Conservation (phyloP, 306 rosid species). For the Cyamopsis tetragonoloba region DNA sequence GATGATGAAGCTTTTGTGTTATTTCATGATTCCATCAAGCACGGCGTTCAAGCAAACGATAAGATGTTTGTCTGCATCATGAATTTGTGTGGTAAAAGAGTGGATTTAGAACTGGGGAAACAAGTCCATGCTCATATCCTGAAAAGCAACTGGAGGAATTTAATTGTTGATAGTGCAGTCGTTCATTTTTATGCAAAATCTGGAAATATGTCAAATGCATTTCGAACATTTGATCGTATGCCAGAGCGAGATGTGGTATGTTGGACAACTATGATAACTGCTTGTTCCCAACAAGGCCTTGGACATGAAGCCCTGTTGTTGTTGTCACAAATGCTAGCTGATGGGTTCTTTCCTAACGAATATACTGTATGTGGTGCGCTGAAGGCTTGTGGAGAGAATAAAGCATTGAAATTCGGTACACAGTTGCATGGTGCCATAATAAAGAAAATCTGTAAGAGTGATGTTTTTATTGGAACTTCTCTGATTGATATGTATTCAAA, state of each 20-base stretch:
- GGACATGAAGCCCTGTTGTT: conserved; percentile 59
- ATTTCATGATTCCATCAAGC: conserved; percentile 43
- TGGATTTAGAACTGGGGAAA: conserved; percentile 61
- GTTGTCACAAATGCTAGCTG: conserved; percentile 56
- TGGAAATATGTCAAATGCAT: conserved; percentile 55
- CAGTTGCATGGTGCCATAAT: conserved; percentile 70
- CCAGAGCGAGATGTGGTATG: conserved; percentile 58
- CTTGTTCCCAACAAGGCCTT: conserved; percentile 75
- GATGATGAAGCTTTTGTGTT: conserved; percentile 66
- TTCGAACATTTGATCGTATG: conserved; percentile 60
- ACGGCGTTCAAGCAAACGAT: conserved; percentile 50
- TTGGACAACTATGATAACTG: conserved; percentile 90
- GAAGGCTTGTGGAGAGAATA: conserved; percentile 83
- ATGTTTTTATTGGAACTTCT: conserved; percentile 77
- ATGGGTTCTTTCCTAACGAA: conserved; percentile 69
- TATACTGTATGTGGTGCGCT: conserved; percentile 69
- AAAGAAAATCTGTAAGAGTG: conserved; percentile 61
- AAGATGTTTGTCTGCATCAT: conserved; percentile 77
- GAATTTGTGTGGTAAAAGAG: conserved; percentile 59
- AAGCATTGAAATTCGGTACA: conserved; percentile 56
- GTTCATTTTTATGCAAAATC: conserved; percentile 74
- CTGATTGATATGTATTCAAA: conserved; percentile 87
- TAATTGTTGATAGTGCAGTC: conserved; percentile 65
- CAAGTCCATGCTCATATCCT: conserved; percentile 68
- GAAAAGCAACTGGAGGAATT: conserved; percentile 64